These are phyloP conservation scores for Aspergillus bombycis DNA, from an alignment of 2,329 filamentous ascomycete species.

Conservation along the genomic window DNA sequence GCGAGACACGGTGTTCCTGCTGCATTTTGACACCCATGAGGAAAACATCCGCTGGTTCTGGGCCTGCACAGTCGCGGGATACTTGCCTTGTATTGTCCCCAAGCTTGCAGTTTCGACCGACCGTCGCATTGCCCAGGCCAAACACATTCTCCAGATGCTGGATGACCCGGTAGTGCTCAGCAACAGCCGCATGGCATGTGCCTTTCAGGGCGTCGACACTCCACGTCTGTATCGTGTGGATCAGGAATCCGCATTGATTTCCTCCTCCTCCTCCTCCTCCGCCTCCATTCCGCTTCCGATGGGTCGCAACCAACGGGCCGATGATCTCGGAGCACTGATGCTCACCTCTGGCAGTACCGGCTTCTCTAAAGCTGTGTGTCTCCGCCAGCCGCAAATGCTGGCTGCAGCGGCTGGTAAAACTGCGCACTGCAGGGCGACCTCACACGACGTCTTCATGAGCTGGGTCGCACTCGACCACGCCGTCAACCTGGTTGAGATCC, in stretches of 20 bases:
- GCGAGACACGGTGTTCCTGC: neutral
- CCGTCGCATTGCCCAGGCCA: too few species aligned
- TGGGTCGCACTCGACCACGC: slow-evolving; percentile 60
- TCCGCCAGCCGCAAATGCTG: slow-evolving; percentile 38
- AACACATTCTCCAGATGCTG: too few species aligned
- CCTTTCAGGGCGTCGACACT: too few species aligned
- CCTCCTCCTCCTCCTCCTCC: too few species aligned
- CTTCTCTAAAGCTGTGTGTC: slow-evolving; percentile 53
- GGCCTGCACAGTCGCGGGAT: neutral
- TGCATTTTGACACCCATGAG: slow-evolving; percentile 16
- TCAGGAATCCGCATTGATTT: too few species aligned
- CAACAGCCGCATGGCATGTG: too few species aligned
- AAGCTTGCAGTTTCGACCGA: too few species aligned
- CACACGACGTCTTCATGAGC: slow-evolving; percentile 46
- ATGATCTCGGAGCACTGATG: slow-evolving; percentile 45
- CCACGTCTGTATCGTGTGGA: too few species aligned
- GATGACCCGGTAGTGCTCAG: too few species aligned
- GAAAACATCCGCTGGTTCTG: neutral
- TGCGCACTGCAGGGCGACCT: slow-evolving; percentile 19
- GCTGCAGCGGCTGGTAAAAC: slow-evolving; percentile 38
- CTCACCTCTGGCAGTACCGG: slow-evolving; percentile 60
- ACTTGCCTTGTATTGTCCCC: neutral
- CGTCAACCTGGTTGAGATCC: slow-evolving; percentile 55
- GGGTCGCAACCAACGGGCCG: too few species aligned
- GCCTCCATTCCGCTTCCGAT: too few species aligned